Percentiles rank a stretch among this genome's conserved stretches.
phyloP scores from a whole-genome alignment of 257 asterid genomes.

The Leptodermis oblonga region DNA sequence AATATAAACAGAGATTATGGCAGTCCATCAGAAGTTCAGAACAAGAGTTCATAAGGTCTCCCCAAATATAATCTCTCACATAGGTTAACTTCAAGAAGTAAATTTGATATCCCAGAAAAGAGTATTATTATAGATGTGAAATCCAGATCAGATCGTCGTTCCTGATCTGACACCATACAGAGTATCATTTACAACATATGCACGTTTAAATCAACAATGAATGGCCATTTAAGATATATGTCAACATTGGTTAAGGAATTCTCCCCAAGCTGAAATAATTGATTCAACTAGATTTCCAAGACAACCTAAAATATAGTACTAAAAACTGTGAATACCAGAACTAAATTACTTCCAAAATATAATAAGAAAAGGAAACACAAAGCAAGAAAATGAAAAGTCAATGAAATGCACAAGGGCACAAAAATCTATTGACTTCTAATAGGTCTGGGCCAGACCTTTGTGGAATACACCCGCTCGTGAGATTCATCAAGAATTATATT shows the following conservation, averaged over 20 bases:
- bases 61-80: neutral
- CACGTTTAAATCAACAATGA: neutral
- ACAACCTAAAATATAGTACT: neutral
- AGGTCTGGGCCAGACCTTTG: slow-evolving; percentile 51
- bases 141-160: neutral
- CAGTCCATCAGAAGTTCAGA: neutral
- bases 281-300: neutral
- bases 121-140: neutral
- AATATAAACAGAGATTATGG: neutral
- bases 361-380: neutral
- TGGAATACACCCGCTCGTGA: slow-evolving; percentile 96
- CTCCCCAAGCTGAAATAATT: neutral
- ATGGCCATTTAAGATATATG: neutral
- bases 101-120: neutral
- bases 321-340: neutral
- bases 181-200: neutral
- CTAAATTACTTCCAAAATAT: neutral
- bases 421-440: too few relatives aligned
- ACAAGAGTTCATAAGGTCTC: neutral
- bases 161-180: slow-evolving; percentile 2
- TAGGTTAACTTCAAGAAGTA: neutral
- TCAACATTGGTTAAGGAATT: neutral
- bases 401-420: neutral
- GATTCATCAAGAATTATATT: slow-evolving; percentile 96
- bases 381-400: neutral